phyloP scores from a whole-genome alignment of 2,329 filamentous ascomycete genomes.

The Plenodomus lindquistii region DNA sequence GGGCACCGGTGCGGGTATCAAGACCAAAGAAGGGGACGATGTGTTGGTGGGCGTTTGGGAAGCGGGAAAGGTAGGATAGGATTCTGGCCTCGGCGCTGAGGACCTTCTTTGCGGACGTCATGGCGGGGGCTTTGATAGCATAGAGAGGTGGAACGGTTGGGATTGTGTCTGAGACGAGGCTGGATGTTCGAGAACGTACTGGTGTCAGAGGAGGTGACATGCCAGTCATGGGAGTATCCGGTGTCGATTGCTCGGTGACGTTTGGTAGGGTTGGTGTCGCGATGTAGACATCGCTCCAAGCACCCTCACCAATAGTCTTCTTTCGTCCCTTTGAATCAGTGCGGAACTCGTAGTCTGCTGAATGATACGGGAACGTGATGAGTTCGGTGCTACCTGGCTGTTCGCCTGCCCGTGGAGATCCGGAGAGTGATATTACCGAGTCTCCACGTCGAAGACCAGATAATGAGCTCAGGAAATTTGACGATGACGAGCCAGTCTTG shows the following conservation, averaged over 20 bases:
- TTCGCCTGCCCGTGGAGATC: slow-evolving; percentile 18
- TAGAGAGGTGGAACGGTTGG: slow-evolving; percentile 25
- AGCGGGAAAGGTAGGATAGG: slow-evolving; percentile 37
- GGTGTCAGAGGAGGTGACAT: slow-evolving; percentile 37
- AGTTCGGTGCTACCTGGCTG: slow-evolving; percentile 27
- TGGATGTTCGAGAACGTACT: slow-evolving; percentile 21
- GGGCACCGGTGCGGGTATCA: slow-evolving; percentile 31
- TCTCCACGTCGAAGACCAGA: slow-evolving; percentile 25
- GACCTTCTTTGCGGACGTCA: slow-evolving; percentile 34
- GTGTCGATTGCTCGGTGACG: slow-evolving; percentile 3
- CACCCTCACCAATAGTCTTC: slow-evolving; percentile 36
- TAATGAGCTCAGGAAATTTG: slow-evolving; percentile 18
- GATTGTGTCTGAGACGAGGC: slow-evolving; percentile 8
- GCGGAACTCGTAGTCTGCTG: slow-evolving; percentile 33
- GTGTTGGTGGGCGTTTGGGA: slow-evolving; percentile 24
- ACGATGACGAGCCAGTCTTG: slow-evolving; percentile 23
- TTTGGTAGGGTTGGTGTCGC: slow-evolving; percentile 29
- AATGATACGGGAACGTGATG: slow-evolving; percentile 25
- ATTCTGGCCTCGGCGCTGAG: slow-evolving; percentile 37
- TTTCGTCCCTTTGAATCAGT: slow-evolving; percentile 27
- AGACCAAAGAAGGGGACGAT: slow-evolving; percentile 41
- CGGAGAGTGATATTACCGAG: slow-evolving; percentile 20
- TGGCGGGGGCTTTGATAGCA: slow-evolving; percentile 41
- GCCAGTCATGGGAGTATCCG: slow-evolving; percentile 3
- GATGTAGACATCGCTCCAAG: slow-evolving; percentile 45